phyloP scores from a whole-genome alignment of 2,329 filamentous ascomycete species.

The Exophiala dermatitidis region DNA sequence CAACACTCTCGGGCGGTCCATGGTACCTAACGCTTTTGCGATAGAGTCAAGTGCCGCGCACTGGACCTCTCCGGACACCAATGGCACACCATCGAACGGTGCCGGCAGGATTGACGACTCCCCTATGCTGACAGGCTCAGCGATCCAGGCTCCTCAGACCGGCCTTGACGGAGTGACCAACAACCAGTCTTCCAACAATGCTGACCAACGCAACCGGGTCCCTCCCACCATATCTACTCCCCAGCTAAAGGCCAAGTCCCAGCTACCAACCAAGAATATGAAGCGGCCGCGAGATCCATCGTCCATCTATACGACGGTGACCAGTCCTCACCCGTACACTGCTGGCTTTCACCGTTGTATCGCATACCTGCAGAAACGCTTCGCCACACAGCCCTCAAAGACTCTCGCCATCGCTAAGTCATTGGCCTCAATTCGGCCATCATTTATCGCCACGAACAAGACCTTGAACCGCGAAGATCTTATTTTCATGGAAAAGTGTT shows the following conservation, averaged over 20 bases:
- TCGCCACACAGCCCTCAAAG: conserved; percentile 58
- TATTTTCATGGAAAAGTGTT: conserved; percentile 95
- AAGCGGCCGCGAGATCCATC: conserved; percentile 65
- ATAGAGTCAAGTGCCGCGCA: conserved; percentile 53
- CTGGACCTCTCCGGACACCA: conserved; percentile 53
- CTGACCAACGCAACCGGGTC: conserved; percentile 32
- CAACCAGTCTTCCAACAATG: conserved; percentile 17
- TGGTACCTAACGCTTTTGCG: conserved; percentile 52
- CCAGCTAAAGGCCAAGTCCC: conserved; percentile 36
- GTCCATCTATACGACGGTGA: conserved; percentile 79
- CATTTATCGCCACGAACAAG: conserved; percentile 84
- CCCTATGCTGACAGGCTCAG: conserved; percentile 31
- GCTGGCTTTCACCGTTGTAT: conserved; percentile 84
- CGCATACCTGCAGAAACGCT: conserved; percentile 68
- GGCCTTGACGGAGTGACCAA: conserved; percentile 3
- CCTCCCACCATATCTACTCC: conserved; percentile 38
- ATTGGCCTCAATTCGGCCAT: conserved; percentile 80
- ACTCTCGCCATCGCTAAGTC: conserved; percentile 78
- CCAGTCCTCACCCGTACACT: conserved; percentile 85
- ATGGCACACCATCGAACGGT: conserved; percentile 43
- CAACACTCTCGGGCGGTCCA: conserved; percentile 29
- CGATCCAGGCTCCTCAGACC: conserved; percentile 15
- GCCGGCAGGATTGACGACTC: conserved; percentile 27
- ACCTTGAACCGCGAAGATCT: conserved; percentile 83
- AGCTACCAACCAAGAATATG: conserved; percentile 24